Base-by-base conservation (phyloP, 73 alveolate species). In the Vitrella brassicaformis region DNA sequence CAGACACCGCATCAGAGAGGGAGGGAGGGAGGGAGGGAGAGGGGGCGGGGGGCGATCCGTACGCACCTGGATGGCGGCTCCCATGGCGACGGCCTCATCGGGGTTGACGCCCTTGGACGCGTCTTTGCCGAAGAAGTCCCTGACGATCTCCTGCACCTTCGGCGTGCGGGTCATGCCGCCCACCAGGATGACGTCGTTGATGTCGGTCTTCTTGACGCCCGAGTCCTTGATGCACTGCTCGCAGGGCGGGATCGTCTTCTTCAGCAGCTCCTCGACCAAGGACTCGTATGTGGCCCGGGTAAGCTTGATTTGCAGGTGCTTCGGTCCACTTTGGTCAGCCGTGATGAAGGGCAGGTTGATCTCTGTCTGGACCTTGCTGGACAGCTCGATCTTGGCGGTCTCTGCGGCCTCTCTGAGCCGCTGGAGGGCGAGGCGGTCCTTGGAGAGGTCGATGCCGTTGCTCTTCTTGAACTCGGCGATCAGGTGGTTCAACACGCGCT, bases 161-260 rank as follows among this genome's bases (percentile, higher is more conserved):
- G 98, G 99, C 90, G 93, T 93, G 81, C 99, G 87, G 31, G 98
- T 88, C 92, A 88, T 84, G 72, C 99, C 99, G 31, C 99, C 99
- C 67, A 96, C 98, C 70, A 96, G 84, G 27, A 96, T 74, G 46
- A 96, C 91, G 75, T 96, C 99, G 78, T 86, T 94, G 81, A 96
- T 91, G 74, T 94, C 84, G 79, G 83, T 79, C 88, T 92, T 88
- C 75, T 85, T 86, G 46, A 94, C 81, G 19, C 97, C 97, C 0
- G 96, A 89, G 69, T 94, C 99, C 89, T 89, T 83, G 70, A 90
- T 69, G 86, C 94, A 84, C 25, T 65, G 31, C 76, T 92, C 96
- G 30, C 90, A 68, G 10, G 97, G 96, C 79, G 86, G 79, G 69
- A 75, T 73, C 73, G 95, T 90, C 76, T 82, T 94, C 73, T 72